Evolutionary conservation across 345 rosid species (phyloP).

Genomic region (Aethionema arabicum): DNA sequence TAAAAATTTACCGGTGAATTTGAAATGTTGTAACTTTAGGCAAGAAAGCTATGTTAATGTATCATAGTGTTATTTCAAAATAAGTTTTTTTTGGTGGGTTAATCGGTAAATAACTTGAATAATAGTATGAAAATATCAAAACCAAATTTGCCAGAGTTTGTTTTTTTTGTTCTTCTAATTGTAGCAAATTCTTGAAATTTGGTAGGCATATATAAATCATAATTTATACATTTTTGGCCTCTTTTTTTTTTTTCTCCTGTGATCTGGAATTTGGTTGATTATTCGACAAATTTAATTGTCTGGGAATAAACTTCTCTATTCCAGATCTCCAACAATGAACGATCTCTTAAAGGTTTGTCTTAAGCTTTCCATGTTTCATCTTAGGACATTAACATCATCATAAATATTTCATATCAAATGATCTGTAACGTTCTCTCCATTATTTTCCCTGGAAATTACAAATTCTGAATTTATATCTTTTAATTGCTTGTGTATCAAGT

Average conservation of each 20-base stretch:
- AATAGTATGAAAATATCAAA: slow-evolving; percentile 4
- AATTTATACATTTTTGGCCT: slow-evolving; percentile 1
- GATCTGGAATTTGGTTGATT: slow-evolving; percentile 24
- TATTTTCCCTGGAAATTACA: slow-evolving; percentile 7
- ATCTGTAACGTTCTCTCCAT: background rate
- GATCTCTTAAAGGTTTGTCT: slow-evolving; percentile 69
- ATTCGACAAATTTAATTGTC: slow-evolving; percentile 36
- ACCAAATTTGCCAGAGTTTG: slow-evolving; percentile 23
- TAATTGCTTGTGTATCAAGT: slow-evolving; percentile 26
- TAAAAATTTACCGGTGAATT: no score
- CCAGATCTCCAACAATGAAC: slow-evolving; percentile 56
- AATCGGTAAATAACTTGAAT: no score
- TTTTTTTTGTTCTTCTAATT: slow-evolving; percentile 2
- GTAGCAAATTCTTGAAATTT: slow-evolving; percentile 8
- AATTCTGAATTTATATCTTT: background rate
- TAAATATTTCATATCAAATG: background rate
- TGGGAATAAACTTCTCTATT: slow-evolving; percentile 25
- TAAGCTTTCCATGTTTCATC: slow-evolving; percentile 2
- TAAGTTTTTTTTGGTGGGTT: no score
- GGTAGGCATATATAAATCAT: no score
- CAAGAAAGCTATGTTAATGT: no score
- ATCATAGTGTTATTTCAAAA: no score
- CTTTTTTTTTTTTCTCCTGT: background rate
- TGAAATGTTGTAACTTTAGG: no score
- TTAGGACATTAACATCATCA: slow-evolving; percentile 10